phyloP scores from a whole-genome alignment of 2,329 filamentous ascomycete genomes.

The Drechslerella coelobrocha region DNA sequence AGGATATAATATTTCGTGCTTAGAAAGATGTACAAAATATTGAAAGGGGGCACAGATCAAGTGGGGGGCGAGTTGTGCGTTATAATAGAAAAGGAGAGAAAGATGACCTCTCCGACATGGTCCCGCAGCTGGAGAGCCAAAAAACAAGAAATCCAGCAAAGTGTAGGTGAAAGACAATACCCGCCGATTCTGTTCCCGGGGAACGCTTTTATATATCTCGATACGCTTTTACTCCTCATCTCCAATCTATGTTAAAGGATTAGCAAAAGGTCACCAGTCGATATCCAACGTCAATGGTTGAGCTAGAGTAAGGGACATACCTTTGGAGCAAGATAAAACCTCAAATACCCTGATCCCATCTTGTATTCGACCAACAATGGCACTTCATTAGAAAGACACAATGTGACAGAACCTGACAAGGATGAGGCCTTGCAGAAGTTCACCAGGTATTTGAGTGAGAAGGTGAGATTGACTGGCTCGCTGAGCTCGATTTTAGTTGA shows the following conservation, averaged over 20 bases:
- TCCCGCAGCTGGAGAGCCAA: too few species aligned
- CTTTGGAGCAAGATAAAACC: constrained; percentile 99
- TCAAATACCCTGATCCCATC: constrained; percentile 72
- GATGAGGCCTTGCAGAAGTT: constrained; percentile 99
- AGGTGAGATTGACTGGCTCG: constrained; percentile 92
- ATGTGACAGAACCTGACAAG: constrained; percentile 80
- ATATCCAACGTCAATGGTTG: neutral
- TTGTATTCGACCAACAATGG: constrained; percentile 92
- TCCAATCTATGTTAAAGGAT: constrained; percentile 66
- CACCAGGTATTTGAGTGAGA: constrained; percentile 98
- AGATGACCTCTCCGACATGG: too few species aligned
- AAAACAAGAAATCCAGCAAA: too few species aligned
- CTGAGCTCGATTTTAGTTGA: constrained; percentile 88
- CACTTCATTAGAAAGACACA: constrained; percentile 94
- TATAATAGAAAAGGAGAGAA: too few species aligned
- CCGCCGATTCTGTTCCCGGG: neutral
- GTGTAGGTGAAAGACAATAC: neutral
- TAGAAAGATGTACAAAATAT: constrained; percentile 7
- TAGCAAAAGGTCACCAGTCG: neutral
- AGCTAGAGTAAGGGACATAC: constrained; percentile 62
- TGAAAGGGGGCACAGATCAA: neutral
- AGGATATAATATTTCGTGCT: constrained; percentile 7
- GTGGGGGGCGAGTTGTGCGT: neutral
- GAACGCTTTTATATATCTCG: neutral
- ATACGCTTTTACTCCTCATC: constrained; percentile 66